Base-by-base conservation (phyloP, 2,329 filamentous ascomycete species). In the Aspergillus versicolor region DNA sequence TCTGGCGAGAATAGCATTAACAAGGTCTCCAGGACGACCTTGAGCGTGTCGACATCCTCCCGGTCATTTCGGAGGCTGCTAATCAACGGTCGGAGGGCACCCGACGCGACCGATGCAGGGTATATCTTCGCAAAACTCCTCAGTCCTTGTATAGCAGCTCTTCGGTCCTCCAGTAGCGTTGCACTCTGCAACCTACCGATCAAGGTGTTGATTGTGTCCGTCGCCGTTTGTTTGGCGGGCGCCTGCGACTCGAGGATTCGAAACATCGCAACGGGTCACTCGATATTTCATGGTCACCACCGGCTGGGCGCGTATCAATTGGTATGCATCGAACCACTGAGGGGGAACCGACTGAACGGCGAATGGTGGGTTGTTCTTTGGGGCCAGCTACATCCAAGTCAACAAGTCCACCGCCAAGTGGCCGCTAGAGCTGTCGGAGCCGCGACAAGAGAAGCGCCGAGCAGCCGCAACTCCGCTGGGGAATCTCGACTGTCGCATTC, bases 101-200 rank as follows among this genome's bases (percentile, higher is more conserved):
- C 92, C 4, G 92, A 97, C 2, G 95, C 91, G 37, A 99, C 94
- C 7, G 92, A 96, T 13, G 95, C 95, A 38, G 94, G 95, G 67
- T 93, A 97, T 60, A 95, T 88, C 76, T 97, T 97, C 42, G 94
- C 91, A 74, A 99, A 97, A 77, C 92, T 97, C 66, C 95, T 86
- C 38, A 99, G 81, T 17, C 94, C 94, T 30, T 96, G 84, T 47
- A 99, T 96, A 45, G 94, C 92, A 55, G 91, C 92, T 61, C 94
- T 88, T 53, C 95, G 88, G 74, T 99, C 95, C 77, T 99, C 94
- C 41, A 99, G 84, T 15, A 99, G 83, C 1, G 92, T 97, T 44
- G 92, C 91, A 64, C 90, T 96, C 70, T 88, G 86, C 40, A 99
- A 84, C 55, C 94, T 90, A 68, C 88, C 88, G 75, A 92, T 95